Base-by-base conservation (phyloP, 176 grass and related monocot species). In the Musa troglodytarum region DNA sequence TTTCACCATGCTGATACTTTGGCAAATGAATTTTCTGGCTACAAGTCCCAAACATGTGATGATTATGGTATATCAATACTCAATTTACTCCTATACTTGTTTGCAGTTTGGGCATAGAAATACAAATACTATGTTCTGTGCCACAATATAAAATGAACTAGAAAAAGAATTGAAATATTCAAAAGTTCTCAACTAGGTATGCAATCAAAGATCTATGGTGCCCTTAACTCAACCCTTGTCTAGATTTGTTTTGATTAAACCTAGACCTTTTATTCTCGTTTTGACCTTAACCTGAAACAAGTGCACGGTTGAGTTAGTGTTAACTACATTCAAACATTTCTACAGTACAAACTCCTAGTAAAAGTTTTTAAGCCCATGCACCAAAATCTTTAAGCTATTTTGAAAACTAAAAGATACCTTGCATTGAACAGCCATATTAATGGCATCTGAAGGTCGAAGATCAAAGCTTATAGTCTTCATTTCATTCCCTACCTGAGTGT, bases 391-490 rank as follows among this genome's bases (percentile, higher is more conserved):
- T 0, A 26, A 23, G 58, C 17, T 19, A 64, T 51, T 51, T 63
- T 51, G 56, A 49, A n/a, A 76, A 63, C 17, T 1, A 64, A 2
- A 59, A 24, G 58, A 76, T 76, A 96, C 90, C 93, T 97, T 97
- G 85, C 90, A 97, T 76, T 85, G 87, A 86, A 97, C 87, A 82
- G 93, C 93, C 57, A 97, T 86, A 65, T 97, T 97, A 65, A 97
- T 88, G 64, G 93, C 93, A 77, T 92, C 93, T 57, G 90, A 92
- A 85, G 93, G 93, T 63, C 86, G 83, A 59, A 89, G 86, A 87
- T 97, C 93, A 73, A 97, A 87, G 26, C 73, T 90, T 49, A 90
- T 81, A 53, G 66, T 83, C 34, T 97, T 90, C 49, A 53, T 85
- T 63, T 88, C 85, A 85, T 93, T 64, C 52, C 86, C 90, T 74